Evolutionary conservation across 78 protist species (phyloP).

Genomic region (Blattamonas nauphoetae): DNA sequence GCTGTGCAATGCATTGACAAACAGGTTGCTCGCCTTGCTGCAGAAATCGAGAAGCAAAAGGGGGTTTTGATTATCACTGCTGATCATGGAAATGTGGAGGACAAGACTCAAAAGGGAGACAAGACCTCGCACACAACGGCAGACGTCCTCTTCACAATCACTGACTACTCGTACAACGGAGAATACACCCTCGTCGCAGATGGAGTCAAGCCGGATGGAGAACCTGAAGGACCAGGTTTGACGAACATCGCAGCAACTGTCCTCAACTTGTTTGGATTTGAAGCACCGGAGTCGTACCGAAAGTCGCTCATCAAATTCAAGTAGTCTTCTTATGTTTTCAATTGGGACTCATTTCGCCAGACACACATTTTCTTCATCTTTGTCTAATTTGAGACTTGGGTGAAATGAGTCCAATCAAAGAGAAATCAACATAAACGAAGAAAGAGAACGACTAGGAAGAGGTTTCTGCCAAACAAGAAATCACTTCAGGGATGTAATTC

Average conservation of each 20-base stretch:
- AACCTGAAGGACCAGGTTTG: slow-evolving; percentile 19
- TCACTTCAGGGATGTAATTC: no score
- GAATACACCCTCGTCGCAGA: neutral
- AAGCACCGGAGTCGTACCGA: slow-evolving; percentile 24
- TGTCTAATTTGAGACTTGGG: no score
- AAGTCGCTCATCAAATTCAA: neutral
- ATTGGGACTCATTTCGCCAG: no score
- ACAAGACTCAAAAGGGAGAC: slow-evolving; percentile 9
- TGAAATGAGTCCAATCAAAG: no score
- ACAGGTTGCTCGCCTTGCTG: slow-evolving; percentile 20
- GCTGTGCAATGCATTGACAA: slow-evolving; percentile 27
- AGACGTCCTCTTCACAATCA: slow-evolving; percentile 19
- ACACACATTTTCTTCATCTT: no score
- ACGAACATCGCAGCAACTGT: slow-evolving; percentile 35
- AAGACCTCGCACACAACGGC: slow-evolving; percentile 31
- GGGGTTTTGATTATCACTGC: slow-evolving; percentile 38
- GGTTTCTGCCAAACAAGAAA: no score
- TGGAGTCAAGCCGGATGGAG: neutral
- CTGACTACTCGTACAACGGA: neutral
- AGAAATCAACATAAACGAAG: no score
- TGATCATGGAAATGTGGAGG: slow-evolving; percentile 61
- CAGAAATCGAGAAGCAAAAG: neutral
- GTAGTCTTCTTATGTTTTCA: no score
- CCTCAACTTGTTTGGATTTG: slow-evolving; percentile 37
- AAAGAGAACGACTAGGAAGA: no score